phyloP scores from a whole-genome alignment of 1,139 yeast genomes.

The Lodderomyces orthopsilosis region DNA sequence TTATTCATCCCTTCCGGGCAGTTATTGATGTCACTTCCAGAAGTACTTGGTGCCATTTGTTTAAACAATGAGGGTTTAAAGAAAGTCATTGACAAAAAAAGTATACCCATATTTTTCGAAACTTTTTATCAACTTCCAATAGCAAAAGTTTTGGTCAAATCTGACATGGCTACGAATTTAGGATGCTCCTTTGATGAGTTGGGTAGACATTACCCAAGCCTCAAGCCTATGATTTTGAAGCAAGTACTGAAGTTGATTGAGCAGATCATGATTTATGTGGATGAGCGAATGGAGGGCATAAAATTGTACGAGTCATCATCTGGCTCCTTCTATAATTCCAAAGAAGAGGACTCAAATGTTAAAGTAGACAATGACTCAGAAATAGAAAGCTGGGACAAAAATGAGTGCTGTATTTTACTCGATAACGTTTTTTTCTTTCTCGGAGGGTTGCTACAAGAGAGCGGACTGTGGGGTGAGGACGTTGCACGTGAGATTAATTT shows the following conservation, averaged over 20 bases:
- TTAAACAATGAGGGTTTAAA: conserved; percentile 72
- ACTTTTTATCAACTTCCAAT: conserved; percentile 47
- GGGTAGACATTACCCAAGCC: conserved; percentile 76
- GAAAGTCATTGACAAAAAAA: conserved; percentile 46
- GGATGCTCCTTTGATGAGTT: conserved; percentile 80
- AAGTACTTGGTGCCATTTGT: conserved; percentile 79
- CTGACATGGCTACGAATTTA: conserved; percentile 50
- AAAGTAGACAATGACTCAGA: conserved; percentile 36
- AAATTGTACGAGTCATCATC: neutral
- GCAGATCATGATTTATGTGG: conserved; percentile 41
- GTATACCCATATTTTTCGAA: conserved; percentile 50
- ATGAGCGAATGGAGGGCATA: conserved; percentile 8
- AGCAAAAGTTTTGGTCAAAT: conserved; percentile 43
- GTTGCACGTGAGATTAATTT: conserved; percentile 40
- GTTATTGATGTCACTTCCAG: conserved; percentile 63
- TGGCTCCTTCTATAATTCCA: conserved; percentile 40
- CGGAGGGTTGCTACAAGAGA: conserved; percentile 45
- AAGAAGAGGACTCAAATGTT: conserved; percentile 36
- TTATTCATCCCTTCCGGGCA: conserved; percentile 58
- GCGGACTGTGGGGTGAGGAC: conserved; percentile 48
- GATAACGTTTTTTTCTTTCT: conserved; percentile 50
- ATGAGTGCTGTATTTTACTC: conserved; percentile 39
- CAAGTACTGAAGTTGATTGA: conserved; percentile 50
- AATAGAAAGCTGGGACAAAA: conserved; percentile 54
- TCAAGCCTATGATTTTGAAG: conserved; percentile 57